Base-by-base conservation (phyloP, 129 eudicot genomes). In the Flaveria ramosissima region DNA sequence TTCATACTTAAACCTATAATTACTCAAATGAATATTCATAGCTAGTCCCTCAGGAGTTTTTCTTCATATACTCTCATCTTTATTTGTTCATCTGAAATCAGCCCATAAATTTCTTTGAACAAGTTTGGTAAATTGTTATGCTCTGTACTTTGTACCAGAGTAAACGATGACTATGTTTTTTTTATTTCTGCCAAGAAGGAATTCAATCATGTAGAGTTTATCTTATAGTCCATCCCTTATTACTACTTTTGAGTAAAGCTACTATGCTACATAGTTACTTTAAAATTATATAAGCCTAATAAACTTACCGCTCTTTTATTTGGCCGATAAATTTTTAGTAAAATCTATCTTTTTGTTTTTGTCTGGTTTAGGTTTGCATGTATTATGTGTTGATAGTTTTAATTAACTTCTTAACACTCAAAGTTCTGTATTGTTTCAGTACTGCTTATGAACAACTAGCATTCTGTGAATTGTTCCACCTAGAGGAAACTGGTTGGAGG, bases 401-500 rank as follows among this genome's bases (percentile, higher is more conserved):
- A 20, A 26, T 6, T 62, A 30, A 62, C 68, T 43, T 72, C 68
- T 20, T 56, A 71, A 68, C n/a, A 56, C 20, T 63, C 3, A 21
- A 45, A 56, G 12, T 59, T 80, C n/a, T 80, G 68, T 23, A 73
- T 56, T 83, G 70, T 56, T 68, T 36, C 92, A 93, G 98, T 82
- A 82, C 83, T 81, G 93, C 87, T 55, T 94, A 89, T 80, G 84
- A 94, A 81, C 82, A 86, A 78, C 84, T 82, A 67, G 74, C 85
- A 75, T 94, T 91, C 80, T 94, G 97, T 73, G 97, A 94, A 48
- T 74, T 76, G 53, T 94, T 94, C 80, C 98, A 94, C 76, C 81
- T 82, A 17, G 82, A 83, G 64, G 97, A 94, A 59, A 84, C 96
- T 74, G 97, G 97, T 78, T 94, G 98, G 98, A 87, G 98, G 84